Percentiles rank a stretch among this genome's conserved stretches.
phyloP scores from a whole-genome alignment of 495 filamentous ascomycete species.

The Daldinia decipiens region DNA sequence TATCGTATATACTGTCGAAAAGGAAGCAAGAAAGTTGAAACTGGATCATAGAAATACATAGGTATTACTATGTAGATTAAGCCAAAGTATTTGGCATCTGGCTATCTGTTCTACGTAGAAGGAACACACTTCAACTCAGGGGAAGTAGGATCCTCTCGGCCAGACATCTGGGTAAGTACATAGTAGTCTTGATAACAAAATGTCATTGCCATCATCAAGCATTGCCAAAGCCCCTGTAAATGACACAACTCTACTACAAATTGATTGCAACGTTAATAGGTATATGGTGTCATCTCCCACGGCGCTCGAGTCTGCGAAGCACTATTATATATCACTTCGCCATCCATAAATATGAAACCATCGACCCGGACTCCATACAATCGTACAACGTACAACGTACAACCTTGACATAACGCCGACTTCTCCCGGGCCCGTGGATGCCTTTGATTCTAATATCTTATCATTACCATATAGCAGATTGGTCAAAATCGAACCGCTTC shows the following conservation, averaged over 20 bases:
- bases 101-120: background rate
- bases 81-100: background rate
- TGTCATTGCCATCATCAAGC: background rate
- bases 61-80: background rate
- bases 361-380: constrained; percentile 33
- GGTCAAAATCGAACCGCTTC: constrained; percentile 87
- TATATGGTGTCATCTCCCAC: constrained; percentile 30
- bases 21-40: background rate
- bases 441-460: constrained; percentile 8
- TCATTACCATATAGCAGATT: constrained; percentile 59
- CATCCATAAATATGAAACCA: constrained; percentile 11
- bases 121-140: background rate
- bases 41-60: background rate
- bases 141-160: background rate
- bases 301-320: constrained; percentile 1
- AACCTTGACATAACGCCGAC: constrained; percentile 24
- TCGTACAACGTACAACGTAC: constrained; percentile 16
- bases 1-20: background rate
- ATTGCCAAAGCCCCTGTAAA: background rate
- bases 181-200: background rate
- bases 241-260: background rate
- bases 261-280: background rate
- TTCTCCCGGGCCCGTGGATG: constrained; percentile 4
- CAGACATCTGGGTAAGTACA: background rate
- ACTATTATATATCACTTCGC: background rate